A percentile compares a stretch with the other conserved stretches of the same genome.
phyloP scores from a whole-genome alignment of 148 eudicot species.

The Arctostaphylos glauca region DNA sequence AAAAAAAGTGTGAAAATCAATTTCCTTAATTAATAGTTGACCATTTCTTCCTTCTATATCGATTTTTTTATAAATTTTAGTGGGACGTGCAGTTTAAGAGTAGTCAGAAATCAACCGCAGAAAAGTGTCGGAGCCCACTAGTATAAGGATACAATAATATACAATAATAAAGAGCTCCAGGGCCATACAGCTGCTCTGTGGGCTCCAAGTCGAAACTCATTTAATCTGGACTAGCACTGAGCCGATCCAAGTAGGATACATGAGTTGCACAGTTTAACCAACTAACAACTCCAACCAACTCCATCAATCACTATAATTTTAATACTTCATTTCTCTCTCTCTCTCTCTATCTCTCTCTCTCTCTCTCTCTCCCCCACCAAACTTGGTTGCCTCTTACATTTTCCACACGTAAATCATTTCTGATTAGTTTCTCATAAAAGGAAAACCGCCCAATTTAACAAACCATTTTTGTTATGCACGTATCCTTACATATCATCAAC shows the following conservation, averaged over 20 bases:
- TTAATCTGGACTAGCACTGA: slow-evolving; percentile 28
- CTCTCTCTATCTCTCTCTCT: slow-evolving; percentile 27
- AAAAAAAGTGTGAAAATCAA: too few species aligned
- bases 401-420: slow-evolving; percentile 38
- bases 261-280: slow-evolving; percentile 76
- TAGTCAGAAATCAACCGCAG: too few species aligned
- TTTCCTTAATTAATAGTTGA: too few species aligned
- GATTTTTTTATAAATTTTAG: too few species aligned
- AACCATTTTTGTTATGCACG: neutral
- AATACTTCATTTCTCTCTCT: slow-evolving; percentile 16
- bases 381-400: slow-evolving; percentile 34
- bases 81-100: too few species aligned
- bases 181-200: neutral
- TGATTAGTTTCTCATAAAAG: slow-evolving; percentile 52
- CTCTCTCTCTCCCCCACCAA: slow-evolving; percentile 40
- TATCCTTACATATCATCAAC: neutral
- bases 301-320: slow-evolving; percentile 31
- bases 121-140: too few species aligned
- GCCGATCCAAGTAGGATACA: slow-evolving; percentile 33
- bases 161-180: neutral
- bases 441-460: slow-evolving; percentile 14
- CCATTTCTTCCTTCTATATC: too few species aligned
- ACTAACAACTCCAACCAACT: slow-evolving; percentile 52
- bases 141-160: too few species aligned
- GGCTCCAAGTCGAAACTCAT: slow-evolving; percentile 21